Evolutionary conservation across 2,329 filamentous ascomycete genomes (phyloP), one percentile per base, ranked within the genome.

Genomic region (Neocatenulostroma microsporum): DNA sequence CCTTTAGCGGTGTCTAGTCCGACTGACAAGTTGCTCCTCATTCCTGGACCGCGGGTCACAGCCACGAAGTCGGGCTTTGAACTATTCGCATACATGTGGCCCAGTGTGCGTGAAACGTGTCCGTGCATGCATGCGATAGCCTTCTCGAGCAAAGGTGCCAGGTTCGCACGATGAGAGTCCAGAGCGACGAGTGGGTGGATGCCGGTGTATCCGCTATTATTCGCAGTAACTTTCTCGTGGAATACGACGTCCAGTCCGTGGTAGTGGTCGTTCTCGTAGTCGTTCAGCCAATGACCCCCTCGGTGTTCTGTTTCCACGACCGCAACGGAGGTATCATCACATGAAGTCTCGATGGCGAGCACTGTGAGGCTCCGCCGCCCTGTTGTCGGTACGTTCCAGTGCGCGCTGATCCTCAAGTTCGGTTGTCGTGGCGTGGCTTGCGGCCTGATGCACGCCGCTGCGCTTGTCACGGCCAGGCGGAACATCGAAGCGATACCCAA

Each of bases 281-380:
- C 8, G 5, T 21, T 18, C 9, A 8, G 9, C 9, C 9, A 28
- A 14, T 7, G 8, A 9, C 9, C 19, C 23, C 7, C 18, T 10
- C 14, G 11, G 21, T 34, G 19, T 5, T 9, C n/a, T 19, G 34
- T 19, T 34, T 21, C 6, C 20, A 46, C 30, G 9, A 95, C 62
- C 21, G 89, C 82, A 17, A 95, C 87, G 40, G 83, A 88, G 1
- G 87, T 94, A 66, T 96, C 89, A 64, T 96, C 89, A 70, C 89
- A 91, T 2, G 82, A 88, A 6, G 82, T 82, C 59, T 91, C 84
- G 55, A 91, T 86, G 35, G 82, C 83, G 31, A 89, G 72, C 15
- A 39, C 40, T 10, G 14, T 25, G 12, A 34, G 19, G n/a, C n/a
- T n/a, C n/a, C n/a, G n/a, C n/a, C n/a, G n/a, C n/a, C n/a, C n/a